Percentiles rank a stretch among this genome's conserved stretches.
These are phyloP conservation scores for Zoysia pacifica DNA, from an alignment of 176 grass and related monocot species.

Conservation along the genomic window DNA sequence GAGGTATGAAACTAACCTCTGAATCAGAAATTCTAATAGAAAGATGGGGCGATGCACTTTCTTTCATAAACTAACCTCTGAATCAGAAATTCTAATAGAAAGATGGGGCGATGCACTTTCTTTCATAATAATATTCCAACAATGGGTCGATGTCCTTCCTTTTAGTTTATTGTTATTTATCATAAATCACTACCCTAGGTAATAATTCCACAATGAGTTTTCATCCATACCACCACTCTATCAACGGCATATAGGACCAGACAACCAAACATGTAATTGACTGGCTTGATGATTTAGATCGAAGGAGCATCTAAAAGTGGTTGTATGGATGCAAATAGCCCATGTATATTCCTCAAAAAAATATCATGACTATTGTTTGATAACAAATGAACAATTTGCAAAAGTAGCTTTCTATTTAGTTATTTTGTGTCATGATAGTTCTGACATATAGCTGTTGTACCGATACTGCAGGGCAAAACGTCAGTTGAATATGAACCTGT, in stretches of 20 bases:
- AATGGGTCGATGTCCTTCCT: neutral
- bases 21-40: constrained; percentile 11
- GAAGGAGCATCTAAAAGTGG: too few species aligned
- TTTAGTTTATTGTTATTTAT: too few species aligned
- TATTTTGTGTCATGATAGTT: constrained; percentile 20
- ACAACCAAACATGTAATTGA: too few species aligned
- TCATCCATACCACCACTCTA: too few species aligned
- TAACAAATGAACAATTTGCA: constrained; percentile 23
- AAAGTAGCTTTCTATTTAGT: constrained; percentile 17
- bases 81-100: constrained; percentile 11
- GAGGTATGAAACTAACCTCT: constrained; percentile 54
- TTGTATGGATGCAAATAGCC: too few species aligned
- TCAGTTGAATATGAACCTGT: constrained; percentile 66
- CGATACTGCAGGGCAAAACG: constrained; percentile 68
- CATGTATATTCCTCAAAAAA: too few species aligned
- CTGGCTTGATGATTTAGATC: too few species aligned
- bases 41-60: neutral
- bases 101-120: neutral
- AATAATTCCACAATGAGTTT: too few species aligned
- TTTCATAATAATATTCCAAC: neutral
- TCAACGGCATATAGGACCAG: too few species aligned
- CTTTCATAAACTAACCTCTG: constrained; percentile 3
- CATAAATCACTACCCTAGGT: too few species aligned
- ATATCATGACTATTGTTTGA: neutral
- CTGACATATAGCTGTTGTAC: constrained; percentile 19